Evolutionary conservation across 1,284 basidiomycete genomes (phyloP).

Genomic region (Somion occarium): DNA sequence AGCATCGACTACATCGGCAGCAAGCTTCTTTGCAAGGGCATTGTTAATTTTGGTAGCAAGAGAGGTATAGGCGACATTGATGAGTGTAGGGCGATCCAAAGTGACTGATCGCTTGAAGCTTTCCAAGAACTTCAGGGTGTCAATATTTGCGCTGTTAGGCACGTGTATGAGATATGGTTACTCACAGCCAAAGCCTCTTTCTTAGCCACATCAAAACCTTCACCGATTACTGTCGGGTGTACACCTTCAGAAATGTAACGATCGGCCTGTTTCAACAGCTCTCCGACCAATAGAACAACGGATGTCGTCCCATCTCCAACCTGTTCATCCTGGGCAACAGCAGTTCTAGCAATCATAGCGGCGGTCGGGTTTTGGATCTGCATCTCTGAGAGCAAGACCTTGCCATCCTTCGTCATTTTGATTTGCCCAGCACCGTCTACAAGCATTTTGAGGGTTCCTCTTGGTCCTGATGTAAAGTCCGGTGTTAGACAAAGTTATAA

Average conservation of each 20-base stretch:
- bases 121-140: conserved; percentile 77
- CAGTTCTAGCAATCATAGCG: conserved; percentile 98
- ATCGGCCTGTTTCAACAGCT: conserved; percentile 96
- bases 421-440: conserved; percentile 99
- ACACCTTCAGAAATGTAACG: conserved; percentile 98
- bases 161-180: conserved; percentile 14
- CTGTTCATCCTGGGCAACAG: conserved; percentile 98
- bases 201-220: conserved; percentile 97
- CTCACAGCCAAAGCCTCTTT: conserved; percentile 85
- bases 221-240: conserved; percentile 93
- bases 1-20: conserved; percentile 93
- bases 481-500: too few species aligned
- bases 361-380: conserved; percentile 99
- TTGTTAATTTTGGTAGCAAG: conserved; percentile 91
- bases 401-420: conserved; percentile 99
- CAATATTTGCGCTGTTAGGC: neutral
- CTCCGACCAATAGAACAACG: conserved; percentile 95
- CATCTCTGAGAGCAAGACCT: conserved; percentile 98
- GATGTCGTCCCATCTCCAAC: conserved; percentile 98
- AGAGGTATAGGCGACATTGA: conserved; percentile 92
- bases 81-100: conserved; percentile 86
- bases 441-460: conserved; percentile 98
- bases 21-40: conserved; percentile 83
- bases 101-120: conserved; percentile 74
- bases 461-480: conserved; percentile 67